phyloP scores from a whole-genome alignment of 2,329 filamentous ascomycete genomes.

The Nemania sp. region DNA sequence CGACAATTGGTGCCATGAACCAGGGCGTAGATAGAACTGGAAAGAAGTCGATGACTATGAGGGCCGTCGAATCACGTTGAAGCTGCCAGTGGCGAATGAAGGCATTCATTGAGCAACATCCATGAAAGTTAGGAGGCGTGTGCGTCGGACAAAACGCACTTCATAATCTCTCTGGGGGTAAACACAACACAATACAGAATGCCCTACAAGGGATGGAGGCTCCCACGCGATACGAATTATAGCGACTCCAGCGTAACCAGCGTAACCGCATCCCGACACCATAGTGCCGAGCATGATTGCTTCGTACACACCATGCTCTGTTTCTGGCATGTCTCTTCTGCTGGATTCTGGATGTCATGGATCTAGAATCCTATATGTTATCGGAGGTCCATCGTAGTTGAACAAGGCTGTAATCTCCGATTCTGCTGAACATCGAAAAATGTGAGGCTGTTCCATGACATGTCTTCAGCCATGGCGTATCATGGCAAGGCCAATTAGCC shows the following conservation, averaged over 20 bases:
- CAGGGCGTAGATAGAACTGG: constrained; percentile 1
- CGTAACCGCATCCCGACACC: not conserved
- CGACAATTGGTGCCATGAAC: not conserved
- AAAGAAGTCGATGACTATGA: no score
- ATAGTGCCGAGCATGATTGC: not conserved
- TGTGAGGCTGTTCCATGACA: constrained; percentile 15
- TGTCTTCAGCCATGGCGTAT: constrained; percentile 12
- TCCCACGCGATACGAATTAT: constrained; percentile 1
- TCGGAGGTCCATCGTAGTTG: not conserved
- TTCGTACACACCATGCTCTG: constrained; percentile 5
- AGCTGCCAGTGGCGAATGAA: no score
- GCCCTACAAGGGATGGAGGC: not conserved
- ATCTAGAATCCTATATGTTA: not conserved
- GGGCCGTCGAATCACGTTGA: no score
- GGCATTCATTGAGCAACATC: no score
- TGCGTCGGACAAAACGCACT: constrained; percentile 1
- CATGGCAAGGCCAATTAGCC: not conserved
- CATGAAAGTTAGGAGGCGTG: constrained; percentile 4
- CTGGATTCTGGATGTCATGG: not conserved
- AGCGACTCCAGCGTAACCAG: not conserved
- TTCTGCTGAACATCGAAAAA: not conserved
- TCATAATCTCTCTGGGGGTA: constrained; percentile 6
- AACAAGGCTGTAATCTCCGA: constrained; percentile 19
- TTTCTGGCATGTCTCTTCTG: not conserved
- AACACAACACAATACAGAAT: not conserved